Evolutionary conservation across 192 early-diverging fungal genomes (phyloP).

Genomic region (Neocallimastix lanati): DNA sequence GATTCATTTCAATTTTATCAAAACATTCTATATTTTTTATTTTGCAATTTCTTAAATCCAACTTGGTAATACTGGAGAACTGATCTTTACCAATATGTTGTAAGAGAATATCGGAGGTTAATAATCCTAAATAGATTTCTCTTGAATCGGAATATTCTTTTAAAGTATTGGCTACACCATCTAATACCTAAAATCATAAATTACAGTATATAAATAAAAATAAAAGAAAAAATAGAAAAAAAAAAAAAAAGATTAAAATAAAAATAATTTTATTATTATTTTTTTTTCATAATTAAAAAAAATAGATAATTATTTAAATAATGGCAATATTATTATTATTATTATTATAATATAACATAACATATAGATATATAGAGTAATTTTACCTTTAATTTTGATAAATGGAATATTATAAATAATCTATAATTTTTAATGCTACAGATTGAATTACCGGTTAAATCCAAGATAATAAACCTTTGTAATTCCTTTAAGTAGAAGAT

Average conservation of each 20-base stretch:
- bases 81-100: conserved; percentile 36
- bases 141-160: conserved; percentile 27
- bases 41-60: conserved; percentile 42
- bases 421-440: conserved; percentile 26
- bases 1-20: conserved; percentile 18
- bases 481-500: conserved; percentile 40
- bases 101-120: conserved; percentile 35
- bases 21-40: conserved; percentile 41
- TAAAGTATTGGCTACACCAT: conserved; percentile 27
- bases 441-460: conserved; percentile 37
- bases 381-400: conserved; percentile 27
- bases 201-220: not conserved
- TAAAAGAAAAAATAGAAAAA: too few species aligned
- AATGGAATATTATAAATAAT: conserved; percentile 37
- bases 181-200: conserved; percentile 17
- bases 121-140: conserved; percentile 33
- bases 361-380: too few species aligned
- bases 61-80: conserved; percentile 31
- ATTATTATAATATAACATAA: too few species aligned
- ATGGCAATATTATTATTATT: too few species aligned
- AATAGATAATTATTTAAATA: too few species aligned
- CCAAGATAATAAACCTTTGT: conserved; percentile 31
- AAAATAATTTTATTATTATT: too few species aligned
- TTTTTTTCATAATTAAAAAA: too few species aligned
- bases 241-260: too few species aligned